phyloP scores from a whole-genome alignment of 495 filamentous ascomycete species.

The Aspergillus haitiensis region DNA sequence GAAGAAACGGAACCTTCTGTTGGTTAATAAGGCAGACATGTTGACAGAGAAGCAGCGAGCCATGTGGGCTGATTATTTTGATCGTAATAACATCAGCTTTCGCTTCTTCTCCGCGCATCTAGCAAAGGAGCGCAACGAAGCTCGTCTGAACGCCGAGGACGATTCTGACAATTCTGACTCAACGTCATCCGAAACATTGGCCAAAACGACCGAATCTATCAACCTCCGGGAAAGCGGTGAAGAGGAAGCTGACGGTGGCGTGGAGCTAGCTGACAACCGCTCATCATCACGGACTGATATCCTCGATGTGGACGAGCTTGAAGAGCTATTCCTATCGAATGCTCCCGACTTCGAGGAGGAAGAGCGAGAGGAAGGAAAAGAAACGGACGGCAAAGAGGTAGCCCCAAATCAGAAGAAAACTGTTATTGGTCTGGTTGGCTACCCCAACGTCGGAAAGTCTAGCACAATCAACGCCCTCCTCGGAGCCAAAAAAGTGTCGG shows the following conservation, averaged over 20 bases:
- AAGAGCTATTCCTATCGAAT: conserved; percentile 80
- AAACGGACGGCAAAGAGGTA: conserved; percentile 40
- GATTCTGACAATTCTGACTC: conserved; percentile 49
- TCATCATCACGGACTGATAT: conserved; percentile 62
- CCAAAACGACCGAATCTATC: conserved; percentile 38
- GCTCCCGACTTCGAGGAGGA: conserved; percentile 52
- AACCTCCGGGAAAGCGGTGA: conserved; percentile 31
- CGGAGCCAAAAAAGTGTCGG: conserved; percentile 96
- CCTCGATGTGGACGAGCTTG: conserved; percentile 86
- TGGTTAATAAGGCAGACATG: conserved; percentile 99
- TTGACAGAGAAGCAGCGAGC: conserved; percentile 85
- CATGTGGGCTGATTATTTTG: conserved; percentile 87
- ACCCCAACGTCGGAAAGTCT: conserved; percentile 99
- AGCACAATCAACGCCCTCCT: conserved; percentile 98
- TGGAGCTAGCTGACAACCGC: conserved; percentile 24
- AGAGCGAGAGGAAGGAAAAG: conserved; percentile 32
- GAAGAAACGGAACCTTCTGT: conserved; percentile 84
- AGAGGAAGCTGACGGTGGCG: conserved; percentile 28
- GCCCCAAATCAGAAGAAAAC: conserved; percentile 57
- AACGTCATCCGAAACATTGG: conserved; percentile 32
- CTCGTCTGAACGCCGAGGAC: conserved; percentile 51
- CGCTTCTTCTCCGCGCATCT: conserved; percentile 93
- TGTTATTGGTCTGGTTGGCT: conserved; percentile 91
- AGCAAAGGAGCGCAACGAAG: conserved; percentile 84
- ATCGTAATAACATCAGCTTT: conserved; percentile 76